Percentiles rank a stretch among this genome's conserved stretches.
Evolutionary conservation across 2,329 filamentous ascomycete species (phyloP).

Genomic region (Fusarium goolgardi): DNA sequence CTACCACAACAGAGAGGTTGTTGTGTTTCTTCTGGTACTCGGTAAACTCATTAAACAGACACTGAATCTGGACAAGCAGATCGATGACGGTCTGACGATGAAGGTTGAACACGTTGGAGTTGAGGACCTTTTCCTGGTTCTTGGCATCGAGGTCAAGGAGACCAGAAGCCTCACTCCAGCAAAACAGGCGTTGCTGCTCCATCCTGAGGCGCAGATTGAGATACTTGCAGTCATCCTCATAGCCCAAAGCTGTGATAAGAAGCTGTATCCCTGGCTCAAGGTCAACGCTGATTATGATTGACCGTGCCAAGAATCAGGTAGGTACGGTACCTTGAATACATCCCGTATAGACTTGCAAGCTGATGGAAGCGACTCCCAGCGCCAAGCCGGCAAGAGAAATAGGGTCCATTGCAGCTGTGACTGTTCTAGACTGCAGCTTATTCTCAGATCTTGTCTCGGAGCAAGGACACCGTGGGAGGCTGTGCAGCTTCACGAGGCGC

Average conservation of each 20-base stretch:
- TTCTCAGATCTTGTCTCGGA: constrained; percentile 2
- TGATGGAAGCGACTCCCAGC: constrained; percentile 59
- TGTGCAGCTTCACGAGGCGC: constrained; percentile 11
- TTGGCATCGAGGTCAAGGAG: constrained; percentile 58
- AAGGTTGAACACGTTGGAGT: constrained; percentile 61
- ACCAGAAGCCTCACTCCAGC: constrained; percentile 63
- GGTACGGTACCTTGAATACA: constrained; percentile 56
- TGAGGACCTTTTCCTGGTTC: constrained; percentile 55
- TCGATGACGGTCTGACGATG: constrained; percentile 63
- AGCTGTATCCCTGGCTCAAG: constrained; percentile 57
- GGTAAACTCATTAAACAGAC: constrained; percentile 60
- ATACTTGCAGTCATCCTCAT: constrained; percentile 61
- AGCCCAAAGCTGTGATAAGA: constrained; percentile 60
- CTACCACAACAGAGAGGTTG: constrained; percentile 51
- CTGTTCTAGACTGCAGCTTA: constrained; percentile 9
- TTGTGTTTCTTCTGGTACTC: constrained; percentile 56
- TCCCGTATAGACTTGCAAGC: constrained; percentile 59
- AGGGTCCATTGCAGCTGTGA: constrained; percentile 54
- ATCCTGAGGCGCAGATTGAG: constrained; percentile 61
- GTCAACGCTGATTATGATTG: not conserved
- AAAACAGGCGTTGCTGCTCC: constrained; percentile 63
- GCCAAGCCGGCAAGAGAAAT: constrained; percentile 57
- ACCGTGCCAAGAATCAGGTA: constrained; percentile 8
- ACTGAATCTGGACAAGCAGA: constrained; percentile 60
- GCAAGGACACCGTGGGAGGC: constrained; percentile 2